Percentiles rank a stretch among this genome's conserved stretches.
These are phyloP conservation scores for Spergularia marina DNA, from an alignment of 148 eudicot species.

Conservation along the genomic window DNA sequence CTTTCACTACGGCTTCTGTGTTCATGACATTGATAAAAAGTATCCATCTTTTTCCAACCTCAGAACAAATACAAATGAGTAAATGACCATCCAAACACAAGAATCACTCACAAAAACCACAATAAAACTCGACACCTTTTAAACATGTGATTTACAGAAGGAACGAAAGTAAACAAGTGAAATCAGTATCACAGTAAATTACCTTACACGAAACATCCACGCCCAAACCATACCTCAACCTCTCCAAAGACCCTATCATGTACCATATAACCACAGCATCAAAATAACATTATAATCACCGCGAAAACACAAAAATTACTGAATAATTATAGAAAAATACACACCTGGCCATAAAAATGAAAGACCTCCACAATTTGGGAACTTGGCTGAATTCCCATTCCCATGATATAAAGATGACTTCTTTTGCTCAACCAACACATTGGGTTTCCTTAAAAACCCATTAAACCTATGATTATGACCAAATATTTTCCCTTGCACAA, in stretches of 20 bases:
- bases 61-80: no score
- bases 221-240: slow-evolving; percentile 9
- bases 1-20: no score
- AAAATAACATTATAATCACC: not conserved
- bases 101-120: not conserved
- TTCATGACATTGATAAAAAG: no score
- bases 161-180: not conserved
- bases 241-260: slow-evolving; percentile 12
- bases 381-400: not conserved
- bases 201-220: slow-evolving; percentile 15
- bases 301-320: not conserved
- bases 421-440: not conserved
- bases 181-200: not conserved
- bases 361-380: slow-evolving; percentile 6
- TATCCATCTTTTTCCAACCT: no score
- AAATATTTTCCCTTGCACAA: slow-evolving; percentile 5
- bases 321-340: not conserved
- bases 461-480: not conserved
- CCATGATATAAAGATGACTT: not conserved
- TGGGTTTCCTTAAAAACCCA: slow-evolving; percentile 7
- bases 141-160: not conserved
- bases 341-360: slow-evolving; percentile 22
- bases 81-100: not conserved
- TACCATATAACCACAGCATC: not conserved
- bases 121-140: not conserved